Base-by-base conservation (phyloP, 768 basidiomycete species). In the Phlebiopsis gigantea region DNA sequence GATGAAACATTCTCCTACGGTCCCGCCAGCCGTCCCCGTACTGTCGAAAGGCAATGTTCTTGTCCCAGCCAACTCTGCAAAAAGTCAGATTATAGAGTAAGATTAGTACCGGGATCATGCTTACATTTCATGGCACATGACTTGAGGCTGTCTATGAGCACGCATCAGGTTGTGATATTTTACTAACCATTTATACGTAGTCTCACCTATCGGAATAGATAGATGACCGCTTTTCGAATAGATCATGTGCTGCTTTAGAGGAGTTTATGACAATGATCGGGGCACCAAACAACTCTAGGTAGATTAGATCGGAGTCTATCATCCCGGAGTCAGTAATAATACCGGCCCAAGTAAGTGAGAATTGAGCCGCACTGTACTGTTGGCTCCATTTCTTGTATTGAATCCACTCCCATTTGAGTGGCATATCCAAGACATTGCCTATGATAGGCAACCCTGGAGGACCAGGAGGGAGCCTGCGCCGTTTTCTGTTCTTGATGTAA, bases 1-100 rank as follows among this genome's bases (percentile, higher is more conserved):
- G 41, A 17, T 55, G 62, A 41, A 62, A 60, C 4, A 51, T 29
- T n/a, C 55, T 28, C 17, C 59, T 15, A 17, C 21, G 17, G n/a
- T 53, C 52, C 22, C 57, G 19, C 62, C 62, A 62, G 5, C 14
- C 26, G 1, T 30, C 41, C 9, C 57, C 57, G 21, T 62, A 62
- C 8, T 39, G 5, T 10, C 15, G 21, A 28, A 61, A 57, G 3
- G 48, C 60, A 24, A 61, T 24, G 1, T 29, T 26, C 56, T 49
- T 47, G 7, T 25, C 41, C 21, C 26, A 46, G 8, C 60, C 60
- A 24, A 44, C 24, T 30, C 57, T 58, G 29, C 5, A 39, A n/a
- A 30, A 30, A 5, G 26, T 29, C n/a, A 28, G 47, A n/a, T n/a
- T n/a, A n/a, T n/a, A n/a, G n/a, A n/a, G n/a, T n/a, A n/a, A n/a